Conservation (phyloP, 73 alveolate species). For the Stentor roeselii region DNA sequence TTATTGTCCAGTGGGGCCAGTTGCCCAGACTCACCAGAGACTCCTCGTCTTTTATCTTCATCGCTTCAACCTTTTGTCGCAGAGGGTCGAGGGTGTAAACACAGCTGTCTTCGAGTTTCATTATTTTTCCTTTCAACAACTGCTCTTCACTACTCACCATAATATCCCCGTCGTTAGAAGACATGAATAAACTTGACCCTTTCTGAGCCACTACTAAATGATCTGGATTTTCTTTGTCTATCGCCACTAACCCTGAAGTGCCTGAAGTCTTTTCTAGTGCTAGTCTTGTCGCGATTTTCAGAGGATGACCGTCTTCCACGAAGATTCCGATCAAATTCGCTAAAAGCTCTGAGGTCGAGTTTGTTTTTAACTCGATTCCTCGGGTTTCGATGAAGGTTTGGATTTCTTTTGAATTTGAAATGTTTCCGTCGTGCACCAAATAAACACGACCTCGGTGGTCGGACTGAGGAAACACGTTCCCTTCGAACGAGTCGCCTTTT, state of each 20-base stretch:
- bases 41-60: conserved; percentile 30
- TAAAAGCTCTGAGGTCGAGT: conserved; percentile 82
- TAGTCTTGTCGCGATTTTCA: conserved; percentile 62
- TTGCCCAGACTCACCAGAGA: conserved; percentile 38
- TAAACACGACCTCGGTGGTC: conserved; percentile 63
- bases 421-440: conserved; percentile 81
- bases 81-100: conserved; percentile 44
- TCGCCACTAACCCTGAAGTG: conserved; percentile 56
- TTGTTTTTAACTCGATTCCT: conserved; percentile 58
- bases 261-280: conserved; percentile 57
- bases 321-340: conserved; percentile 62
- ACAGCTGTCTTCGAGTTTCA: conserved; percentile 70
- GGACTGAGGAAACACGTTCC: conserved; percentile 89
- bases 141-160: conserved; percentile 73
- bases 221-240: conserved; percentile 54
- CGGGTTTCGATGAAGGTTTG: conserved; percentile 40
- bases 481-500: conserved; percentile 83
- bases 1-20: conserved; percentile 55
- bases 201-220: conserved; percentile 49
- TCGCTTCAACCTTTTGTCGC: conserved; percentile 35
- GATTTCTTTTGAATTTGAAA: conserved; percentile 64
- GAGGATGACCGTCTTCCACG: conserved; percentile 48
- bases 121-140: conserved; percentile 66
- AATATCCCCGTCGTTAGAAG: conserved; percentile 33
- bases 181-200: conserved; percentile 55